Base-by-base conservation (phyloP, 2,329 filamentous ascomycete genomes). In the Clarireedia hainanense region DNA sequence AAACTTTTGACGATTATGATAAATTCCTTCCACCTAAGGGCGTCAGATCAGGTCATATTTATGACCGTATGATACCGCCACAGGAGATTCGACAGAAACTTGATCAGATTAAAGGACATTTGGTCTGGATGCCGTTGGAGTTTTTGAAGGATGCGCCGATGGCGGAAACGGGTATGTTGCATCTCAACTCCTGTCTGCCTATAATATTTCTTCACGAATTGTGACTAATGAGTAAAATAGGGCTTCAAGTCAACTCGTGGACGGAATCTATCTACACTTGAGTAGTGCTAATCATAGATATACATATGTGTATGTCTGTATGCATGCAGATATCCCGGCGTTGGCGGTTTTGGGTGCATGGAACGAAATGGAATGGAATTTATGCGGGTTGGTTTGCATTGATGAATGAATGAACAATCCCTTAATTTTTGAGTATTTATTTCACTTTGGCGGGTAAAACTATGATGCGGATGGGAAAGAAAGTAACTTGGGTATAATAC, bases 41-140 rank as follows among this genome's bases (percentile, higher is more conserved):
- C 4, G 80, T 88, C 59, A 94, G 89, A 70, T 75, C 90, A 3
- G 92, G 94, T 0, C 94, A 97, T 71, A 78, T 97, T 57, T 95
- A 88, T 65, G 90, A 95, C 69, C 81, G 81, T 57, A 89, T 86
- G 71, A 79, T 87, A 69, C 86, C 88, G 0, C 80, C 84, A 0
- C 76, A 84, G 24, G 85, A 95, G 55, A 83, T 94, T 6, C 80
- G 88, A 15, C 70, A 78, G 61, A 90, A 92, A 70, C 75, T 97
- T 50, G 84, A 90, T 64, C 78, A 86, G 67, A 83, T 97, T 63
- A 85, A 84, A 73, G 92, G 92, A 0, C 92, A 97, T 74, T 71
- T 97, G 42, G 92, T 97, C 6, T 95, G 89, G 89, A 92, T 96
- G 85, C 91, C 91, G n/a, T 71, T 97, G 65, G 82, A 91, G 47